phyloP scores from a whole-genome alignment of 345 rosid species.

The Streptanthus diversifolius region DNA sequence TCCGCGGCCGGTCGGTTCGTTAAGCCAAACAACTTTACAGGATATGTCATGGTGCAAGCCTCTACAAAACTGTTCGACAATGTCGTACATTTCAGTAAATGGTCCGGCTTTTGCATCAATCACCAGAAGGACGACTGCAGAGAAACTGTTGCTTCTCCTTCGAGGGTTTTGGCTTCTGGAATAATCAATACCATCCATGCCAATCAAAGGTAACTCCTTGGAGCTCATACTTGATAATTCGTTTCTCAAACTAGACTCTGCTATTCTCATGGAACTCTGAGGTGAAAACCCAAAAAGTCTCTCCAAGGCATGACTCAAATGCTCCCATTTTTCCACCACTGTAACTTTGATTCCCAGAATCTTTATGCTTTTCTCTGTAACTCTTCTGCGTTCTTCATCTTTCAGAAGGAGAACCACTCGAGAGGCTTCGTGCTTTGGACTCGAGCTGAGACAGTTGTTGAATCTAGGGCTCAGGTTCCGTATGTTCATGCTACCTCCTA shows the following conservation, averaged over 20 bases:
- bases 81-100: slow-evolving; percentile 28
- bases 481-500: slow-evolving; percentile 26
- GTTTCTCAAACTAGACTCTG: slow-evolving; percentile 39
- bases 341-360: slow-evolving; percentile 48
- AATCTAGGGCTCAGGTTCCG: slow-evolving; percentile 43
- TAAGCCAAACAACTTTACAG: slow-evolving; percentile 74
- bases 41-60: slow-evolving; percentile 25
- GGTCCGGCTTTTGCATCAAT: slow-evolving; percentile 68
- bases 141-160: slow-evolving; percentile 24
- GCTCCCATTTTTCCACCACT: slow-evolving; percentile 43
- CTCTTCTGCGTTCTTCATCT: slow-evolving; percentile 49
- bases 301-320: slow-evolving; percentile 34
- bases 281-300: slow-evolving; percentile 39
- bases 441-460: slow-evolving; percentile 30
- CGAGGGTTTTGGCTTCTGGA: slow-evolving; percentile 31
- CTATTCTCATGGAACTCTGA: slow-evolving; percentile 42
- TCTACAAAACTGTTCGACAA: slow-evolving; percentile 46
- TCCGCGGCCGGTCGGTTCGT: slow-evolving; percentile 34
- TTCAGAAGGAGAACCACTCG: slow-evolving; percentile 58
- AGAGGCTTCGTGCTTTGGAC: slow-evolving; percentile 55
- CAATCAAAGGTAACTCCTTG: slow-evolving; percentile 50
- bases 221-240: slow-evolving; percentile 36
- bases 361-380: slow-evolving; percentile 50
- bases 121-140: slow-evolving; percentile 47
- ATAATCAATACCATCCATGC: slow-evolving; percentile 50